Base-by-base conservation (phyloP, 176 grass and related monocot species). In the Rhynchospora pubera region DNA sequence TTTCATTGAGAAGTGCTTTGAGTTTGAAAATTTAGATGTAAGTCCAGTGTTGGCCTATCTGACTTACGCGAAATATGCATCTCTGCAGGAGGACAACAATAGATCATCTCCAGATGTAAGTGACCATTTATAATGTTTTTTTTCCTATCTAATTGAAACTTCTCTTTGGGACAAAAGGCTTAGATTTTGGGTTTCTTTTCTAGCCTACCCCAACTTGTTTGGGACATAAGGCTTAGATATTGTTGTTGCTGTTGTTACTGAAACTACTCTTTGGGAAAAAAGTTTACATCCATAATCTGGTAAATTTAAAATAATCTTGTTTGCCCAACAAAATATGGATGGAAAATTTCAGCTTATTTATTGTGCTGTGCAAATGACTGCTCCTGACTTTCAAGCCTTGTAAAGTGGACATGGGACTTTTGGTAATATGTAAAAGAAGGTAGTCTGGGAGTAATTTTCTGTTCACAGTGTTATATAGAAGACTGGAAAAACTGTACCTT, bases 21-120 rank as follows among this genome's bases (percentile, higher is more conserved):
- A 90, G 52, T 87, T 85, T 78, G 76, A 93, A 45, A 77, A 84
- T 73, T 88, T 94, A 65, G 92, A 98, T 48, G 61, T 87, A 64
- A 82, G 19, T 61, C 44, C 82, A 23, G 84, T 94, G 55, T 78
- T 83, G 65, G 90, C 92, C 51, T 98, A 93, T 85, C 83, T 88
- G 83, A 89, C 47, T 87, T 84, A 93, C 65, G 79, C 92, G 58
- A 85, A 85, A 82, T 64, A 85, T 81, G 85, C 47, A 48, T 82
- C 62, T 83, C 62, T 93, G 88, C 85, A 89, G 64, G 87, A 93
- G 87, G 70, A 84, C 81, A 67, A 79, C 74, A 79, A 39, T 56
- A 72, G 57, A 22, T 83, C 73, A 56, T 61, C 32, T 78, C 70
- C 14, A 57, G 87, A 75, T 18, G 87, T 88, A 88, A 77, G 82